These are phyloP conservation scores for Fusarium sublunatum DNA, from an alignment of 2,329 filamentous ascomycete species.

Conservation along the genomic window DNA sequence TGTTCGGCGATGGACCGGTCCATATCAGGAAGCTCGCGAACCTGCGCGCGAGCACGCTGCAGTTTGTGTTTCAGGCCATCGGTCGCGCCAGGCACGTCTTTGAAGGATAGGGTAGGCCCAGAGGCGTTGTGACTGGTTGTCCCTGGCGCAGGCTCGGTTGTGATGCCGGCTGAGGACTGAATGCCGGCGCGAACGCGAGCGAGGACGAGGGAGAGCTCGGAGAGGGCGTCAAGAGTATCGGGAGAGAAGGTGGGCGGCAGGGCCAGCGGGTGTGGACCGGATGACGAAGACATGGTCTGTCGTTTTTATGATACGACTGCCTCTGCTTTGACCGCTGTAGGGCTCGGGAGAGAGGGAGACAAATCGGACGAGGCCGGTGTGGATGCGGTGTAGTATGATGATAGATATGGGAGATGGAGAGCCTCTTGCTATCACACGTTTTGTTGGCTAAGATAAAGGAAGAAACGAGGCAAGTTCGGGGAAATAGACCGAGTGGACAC, in stretches of 20 bases:
- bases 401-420: slow-evolving; percentile 12
- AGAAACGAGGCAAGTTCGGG: slow-evolving; percentile 19
- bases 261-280: slow-evolving; percentile 57
- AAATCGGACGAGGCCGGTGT: slow-evolving; percentile 33
- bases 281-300: slow-evolving; percentile 47
- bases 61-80: slow-evolving; percentile 85
- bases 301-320: slow-evolving; percentile 17
- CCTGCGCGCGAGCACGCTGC: slow-evolving; percentile 76
- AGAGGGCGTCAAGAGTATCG: slow-evolving; percentile 86
- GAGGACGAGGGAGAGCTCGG: slow-evolving; percentile 82
- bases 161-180: slow-evolving; percentile 55
- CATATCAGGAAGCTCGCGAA: slow-evolving; percentile 77
- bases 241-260: slow-evolving; percentile 77
- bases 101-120: slow-evolving; percentile 62
- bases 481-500: slow-evolving; percentile 30
- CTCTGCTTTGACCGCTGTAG: slow-evolving; percentile 18
- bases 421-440: slow-evolving; percentile 10
- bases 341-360: slow-evolving; percentile 13
- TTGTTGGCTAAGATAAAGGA: background rate
- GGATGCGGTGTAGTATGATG: slow-evolving; percentile 29
- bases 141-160: slow-evolving; percentile 53
- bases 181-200: slow-evolving; percentile 72
- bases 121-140: slow-evolving; percentile 50
- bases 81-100: slow-evolving; percentile 82
- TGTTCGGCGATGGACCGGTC: slow-evolving; percentile 74